Percentiles rank a stretch among this genome's conserved stretches.
Conservation (phyloP, 139 green algal genomes). For the Chlorella sp. region DNA sequence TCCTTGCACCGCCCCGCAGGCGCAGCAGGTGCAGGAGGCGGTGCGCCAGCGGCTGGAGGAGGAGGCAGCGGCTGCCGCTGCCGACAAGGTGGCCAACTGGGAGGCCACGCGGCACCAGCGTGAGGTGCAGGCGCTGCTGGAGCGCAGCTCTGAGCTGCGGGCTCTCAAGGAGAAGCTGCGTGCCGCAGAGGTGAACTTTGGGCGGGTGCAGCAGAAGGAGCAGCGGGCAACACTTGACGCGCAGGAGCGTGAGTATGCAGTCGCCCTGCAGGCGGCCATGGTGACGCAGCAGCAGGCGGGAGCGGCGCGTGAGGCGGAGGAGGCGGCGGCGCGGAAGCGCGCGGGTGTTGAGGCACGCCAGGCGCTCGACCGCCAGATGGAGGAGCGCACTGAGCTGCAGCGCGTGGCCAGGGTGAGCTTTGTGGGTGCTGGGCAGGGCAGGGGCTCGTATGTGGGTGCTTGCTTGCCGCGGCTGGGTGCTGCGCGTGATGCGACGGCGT, state of each 20-base stretch:
- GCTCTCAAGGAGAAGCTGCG: constrained; percentile 40
- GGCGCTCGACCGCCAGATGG: constrained; percentile 57
- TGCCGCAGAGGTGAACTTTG: constrained; percentile 18
- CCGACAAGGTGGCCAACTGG: constrained; percentile 2
- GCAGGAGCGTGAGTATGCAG: constrained; percentile 18
- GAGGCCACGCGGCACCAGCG: constrained; percentile 19
- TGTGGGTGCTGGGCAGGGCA: too few species aligned
- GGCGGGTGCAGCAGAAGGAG: constrained; percentile 20
- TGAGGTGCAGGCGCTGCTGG: constrained; percentile 25
- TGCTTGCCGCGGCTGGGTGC: not conserved
- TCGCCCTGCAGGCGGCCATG: constrained; percentile 8
- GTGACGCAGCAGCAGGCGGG: not conserved
- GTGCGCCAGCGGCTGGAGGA: constrained; percentile 21
- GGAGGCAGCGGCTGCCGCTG: not conserved
- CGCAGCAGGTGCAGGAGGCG: not conserved
- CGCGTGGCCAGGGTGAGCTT: constrained; percentile 42
- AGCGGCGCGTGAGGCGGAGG: constrained; percentile 12
- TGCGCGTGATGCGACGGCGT: too few species aligned
- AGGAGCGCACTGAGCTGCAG: constrained; percentile 55
- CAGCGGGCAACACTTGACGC: not conserved
- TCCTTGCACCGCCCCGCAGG: not conserved
- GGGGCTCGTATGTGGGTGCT: not conserved
- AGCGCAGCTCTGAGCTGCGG: constrained; percentile 32
- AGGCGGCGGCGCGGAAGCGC: not conserved
- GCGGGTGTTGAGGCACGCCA: not conserved